Evolutionary conservation across 1,284 basidiomycete species (phyloP), one percentile per base, ranked within the genome.

Genomic region (Irpex lacteus): DNA sequence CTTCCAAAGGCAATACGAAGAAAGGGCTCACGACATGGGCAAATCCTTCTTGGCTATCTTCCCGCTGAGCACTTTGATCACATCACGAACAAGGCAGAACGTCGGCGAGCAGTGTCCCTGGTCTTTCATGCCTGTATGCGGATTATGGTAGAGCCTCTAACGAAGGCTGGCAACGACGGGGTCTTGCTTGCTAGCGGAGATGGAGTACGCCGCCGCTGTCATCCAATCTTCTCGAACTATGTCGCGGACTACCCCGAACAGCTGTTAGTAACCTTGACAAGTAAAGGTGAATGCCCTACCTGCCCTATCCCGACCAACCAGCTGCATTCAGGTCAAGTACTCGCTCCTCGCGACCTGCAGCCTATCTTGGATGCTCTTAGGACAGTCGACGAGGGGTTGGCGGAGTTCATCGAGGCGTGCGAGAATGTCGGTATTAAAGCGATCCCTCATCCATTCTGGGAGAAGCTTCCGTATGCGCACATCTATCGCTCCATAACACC

Each of bases 21-120:
- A 1, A 77, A 78, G 60, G 75, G 78, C 0, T 78, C 76, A 0
- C 62, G 64, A 0, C 71, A 69, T 7, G 77, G 71, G 0, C 74
- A 77, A 21, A 69, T 82, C 8, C 73, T 82, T 0, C 61, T 81
- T 18, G 78, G 66, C 0, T 81, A 81, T 61, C 71, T 81, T 0
- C 78, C 79, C 0, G 76, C 75, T 0, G 65, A 75, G 0, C 62
- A 70, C 1, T 70, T 80, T 0, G 65, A 75, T 5, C 70, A 75
- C 61, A 74, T 79, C 60, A 61, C 59, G 5, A 72, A 60, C 64
- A 66, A 65, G 58, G 67, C 65, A 3, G 63, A 63, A 3, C 68
- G 65, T 54, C 61, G 66, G 5, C 63, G 67, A 0, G 65, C 63
- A 6, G 60, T 69, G 1, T 65, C 67, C 0, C 69, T 70, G 26